These are phyloP conservation scores for Backusella tuberculispora DNA, from an alignment of 192 early-diverging fungal genomes.

Conservation along the genomic window DNA sequence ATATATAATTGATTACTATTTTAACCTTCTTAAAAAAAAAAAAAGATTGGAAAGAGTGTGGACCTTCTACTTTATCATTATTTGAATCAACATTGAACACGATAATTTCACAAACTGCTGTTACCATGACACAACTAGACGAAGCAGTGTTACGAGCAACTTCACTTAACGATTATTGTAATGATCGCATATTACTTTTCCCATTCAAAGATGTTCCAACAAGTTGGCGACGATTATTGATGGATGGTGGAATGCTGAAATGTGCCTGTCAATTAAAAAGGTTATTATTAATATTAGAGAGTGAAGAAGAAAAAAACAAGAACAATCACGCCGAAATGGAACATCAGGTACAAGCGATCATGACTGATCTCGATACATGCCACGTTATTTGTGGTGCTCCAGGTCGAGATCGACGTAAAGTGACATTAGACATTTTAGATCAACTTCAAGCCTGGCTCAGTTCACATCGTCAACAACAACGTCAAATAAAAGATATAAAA, in stretches of 20 bases:
- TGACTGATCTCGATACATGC: slow-evolving; percentile 54
- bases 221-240: slow-evolving; percentile 53
- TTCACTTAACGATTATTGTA: slow-evolving; percentile 18
- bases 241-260: slow-evolving; percentile 50
- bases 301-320: not conserved
- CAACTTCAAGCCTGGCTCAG: slow-evolving; percentile 29
- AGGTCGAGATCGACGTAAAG: slow-evolving; percentile 27
- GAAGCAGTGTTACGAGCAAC: not conserved
- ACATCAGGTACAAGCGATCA: slow-evolving; percentile 29
- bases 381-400: slow-evolving; percentile 63
- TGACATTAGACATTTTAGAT: slow-evolving; percentile 30
- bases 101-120: not conserved
- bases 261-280: not conserved
- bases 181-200: slow-evolving; percentile 44
- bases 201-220: slow-evolving; percentile 55
- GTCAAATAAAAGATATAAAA: not conserved
- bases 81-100: slow-evolving; percentile 1
- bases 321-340: not conserved
- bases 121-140: not conserved
- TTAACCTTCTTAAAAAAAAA: too few species aligned
- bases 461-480: not conserved
- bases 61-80: not conserved
- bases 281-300: not conserved
- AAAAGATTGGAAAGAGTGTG: slow-evolving; percentile 15
- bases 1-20: too few species aligned